Evolutionary conservation across 2,329 filamentous ascomycete species (phyloP), one percentile per base, ranked within the genome.

Genomic region (Zopfia rhizophila): DNA sequence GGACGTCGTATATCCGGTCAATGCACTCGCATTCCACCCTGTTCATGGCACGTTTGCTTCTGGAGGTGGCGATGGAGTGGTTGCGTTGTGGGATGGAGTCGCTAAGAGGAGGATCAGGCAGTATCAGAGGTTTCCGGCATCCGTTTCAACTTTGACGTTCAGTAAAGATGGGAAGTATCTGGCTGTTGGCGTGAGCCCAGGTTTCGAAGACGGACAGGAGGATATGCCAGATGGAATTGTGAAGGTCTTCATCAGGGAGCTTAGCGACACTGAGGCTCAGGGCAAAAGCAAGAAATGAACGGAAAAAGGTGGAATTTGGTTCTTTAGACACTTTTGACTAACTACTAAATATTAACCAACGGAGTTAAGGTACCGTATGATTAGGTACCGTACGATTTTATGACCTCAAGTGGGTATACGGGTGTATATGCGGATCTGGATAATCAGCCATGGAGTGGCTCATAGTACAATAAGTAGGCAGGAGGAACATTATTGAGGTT

Each of bases 61-160:
- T 10, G 92, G 90, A 19, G 92, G 92, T 31, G 92, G 91, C 21
- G 92, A 97, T 66, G 90, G 91, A 24, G 89, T 92, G 7, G 91
- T 96, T n/a, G 90, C 90, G 4, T 75, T 97, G 30, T 97, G 92
- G 92, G 92, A 97, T 69, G 91, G 89, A 7, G 86, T 91, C 61
- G 89, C 90, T 44, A 97, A 96, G 83, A 82, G 91, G 63, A 84
- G 92, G 69, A 89, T 97, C 71, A 84, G 90, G 66, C 90, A 95
- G 68, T 96, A 96, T 71, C 90, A 91, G 63, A 89, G 89, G 65
- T 91, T 92, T 46, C 82, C 87, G 12, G 85, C 91, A 30, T 91
- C 87, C 63, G 84, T 97, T 6, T 87, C 89, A 7, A 86, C 88
- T 0, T 74, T 96, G 50, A 83, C 83, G 1, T 97, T 96, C 69